Percentiles rank a stretch among this genome's conserved stretches.
These are phyloP conservation scores for Austroboletus niveus DNA, from an alignment of 1,284 basidiomycete species.

Conservation along the genomic window DNA sequence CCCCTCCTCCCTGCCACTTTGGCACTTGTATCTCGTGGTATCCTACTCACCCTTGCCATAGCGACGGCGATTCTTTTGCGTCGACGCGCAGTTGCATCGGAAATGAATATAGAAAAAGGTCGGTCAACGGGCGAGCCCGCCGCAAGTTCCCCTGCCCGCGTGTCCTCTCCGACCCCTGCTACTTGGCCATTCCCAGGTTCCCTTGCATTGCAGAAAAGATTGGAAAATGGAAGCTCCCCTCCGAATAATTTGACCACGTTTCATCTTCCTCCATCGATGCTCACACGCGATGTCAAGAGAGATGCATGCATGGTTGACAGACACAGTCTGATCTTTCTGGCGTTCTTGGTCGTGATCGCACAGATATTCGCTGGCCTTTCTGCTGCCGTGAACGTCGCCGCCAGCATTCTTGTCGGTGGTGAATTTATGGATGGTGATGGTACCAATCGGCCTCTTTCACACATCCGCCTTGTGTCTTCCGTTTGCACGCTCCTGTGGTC, in stretches of 20 bases:
- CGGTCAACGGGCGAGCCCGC: not conserved
- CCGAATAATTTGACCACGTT: not conserved
- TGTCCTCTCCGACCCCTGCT: constrained; percentile 30
- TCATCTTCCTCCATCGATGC: constrained; percentile 5
- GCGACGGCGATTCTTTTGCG: constrained; percentile 6
- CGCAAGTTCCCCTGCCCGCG: constrained; percentile 12
- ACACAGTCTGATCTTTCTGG: not conserved
- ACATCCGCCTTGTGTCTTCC: constrained; percentile 19
- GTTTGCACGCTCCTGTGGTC: constrained; percentile 27
- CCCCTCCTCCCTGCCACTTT: constrained; percentile 23
- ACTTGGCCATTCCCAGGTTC: constrained; percentile 36
- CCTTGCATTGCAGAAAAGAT: constrained; percentile 17
- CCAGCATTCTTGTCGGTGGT: constrained; percentile 6
- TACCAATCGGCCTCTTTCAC: not conserved
- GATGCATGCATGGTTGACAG: not conserved
- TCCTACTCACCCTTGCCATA: constrained; percentile 20
- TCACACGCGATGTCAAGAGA: not conserved
- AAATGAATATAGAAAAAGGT: constrained; percentile 14
- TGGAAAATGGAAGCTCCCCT: not conserved
- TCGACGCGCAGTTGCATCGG: not conserved
- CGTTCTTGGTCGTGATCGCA: constrained; percentile 17
- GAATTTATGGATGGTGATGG: not conserved
- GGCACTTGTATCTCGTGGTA: constrained; percentile 22
- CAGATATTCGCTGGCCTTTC: constrained; percentile 25
- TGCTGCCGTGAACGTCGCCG: constrained; percentile 24